phyloP scores from a whole-genome alignment of 1,139 yeast species.

The Meyerozyma smithsonii region DNA sequence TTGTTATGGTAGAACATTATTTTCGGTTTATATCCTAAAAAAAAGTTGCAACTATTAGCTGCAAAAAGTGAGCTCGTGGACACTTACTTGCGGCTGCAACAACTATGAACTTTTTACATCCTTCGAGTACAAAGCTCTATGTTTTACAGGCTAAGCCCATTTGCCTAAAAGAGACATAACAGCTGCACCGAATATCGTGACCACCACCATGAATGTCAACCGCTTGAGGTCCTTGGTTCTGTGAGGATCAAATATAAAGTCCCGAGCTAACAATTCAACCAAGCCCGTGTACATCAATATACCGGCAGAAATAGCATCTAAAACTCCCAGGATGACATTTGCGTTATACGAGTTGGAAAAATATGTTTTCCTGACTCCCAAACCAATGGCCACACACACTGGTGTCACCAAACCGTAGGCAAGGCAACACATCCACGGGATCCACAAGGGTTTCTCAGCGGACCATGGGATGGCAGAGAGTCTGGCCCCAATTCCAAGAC shows the following conservation, averaged over 20 bases:
- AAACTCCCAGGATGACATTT: constrained; percentile 68
- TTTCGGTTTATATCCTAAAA: too few species aligned
- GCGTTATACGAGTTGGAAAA: constrained; percentile 58
- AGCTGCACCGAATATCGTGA: constrained; percentile 68
- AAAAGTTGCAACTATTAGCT: too few species aligned
- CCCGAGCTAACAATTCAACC: constrained; percentile 86
- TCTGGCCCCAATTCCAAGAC: constrained; percentile 86
- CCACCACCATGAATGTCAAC: constrained; percentile 33
- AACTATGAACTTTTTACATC: too few species aligned
- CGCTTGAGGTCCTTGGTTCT: constrained; percentile 42
- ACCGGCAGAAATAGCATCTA: constrained; percentile 84
- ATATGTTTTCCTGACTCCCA: constrained; percentile 72
- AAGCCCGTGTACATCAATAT: constrained; percentile 80
- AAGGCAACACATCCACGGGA: constrained; percentile 58
- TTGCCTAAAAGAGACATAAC: constrained; percentile 82
- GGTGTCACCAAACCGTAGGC: constrained; percentile 78
- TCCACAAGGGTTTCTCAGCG: constrained; percentile 24
- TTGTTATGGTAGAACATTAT: too few species aligned
- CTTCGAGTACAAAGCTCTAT: too few species aligned
- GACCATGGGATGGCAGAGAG: constrained; percentile 75
- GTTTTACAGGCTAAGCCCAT: constrained; percentile 86
- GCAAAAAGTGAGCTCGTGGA: too few species aligned
- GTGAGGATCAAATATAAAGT: constrained; percentile 67
- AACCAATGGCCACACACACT: constrained; percentile 77
- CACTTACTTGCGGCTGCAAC: too few species aligned